These are phyloP conservation scores for Colletotrichum scovillei DNA, from an alignment of 2,329 filamentous ascomycete species.

Conservation along the genomic window DNA sequence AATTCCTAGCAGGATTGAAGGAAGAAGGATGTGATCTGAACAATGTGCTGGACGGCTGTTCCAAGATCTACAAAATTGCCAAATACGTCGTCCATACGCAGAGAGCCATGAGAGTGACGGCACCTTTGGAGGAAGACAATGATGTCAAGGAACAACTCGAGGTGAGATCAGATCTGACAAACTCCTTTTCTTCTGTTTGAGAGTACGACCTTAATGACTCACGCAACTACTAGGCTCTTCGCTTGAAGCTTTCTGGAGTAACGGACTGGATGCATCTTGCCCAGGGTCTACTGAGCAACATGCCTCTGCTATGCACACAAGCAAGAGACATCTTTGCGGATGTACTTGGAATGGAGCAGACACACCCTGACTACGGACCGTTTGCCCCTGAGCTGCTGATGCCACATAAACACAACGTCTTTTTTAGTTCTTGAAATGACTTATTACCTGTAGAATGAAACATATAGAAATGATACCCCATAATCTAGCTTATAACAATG, in stretches of 20 bases:
- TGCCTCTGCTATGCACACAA: not conserved
- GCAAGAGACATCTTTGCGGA: constrained; percentile 18
- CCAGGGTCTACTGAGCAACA: constrained; percentile 28
- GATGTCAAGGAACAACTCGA: constrained; percentile 26
- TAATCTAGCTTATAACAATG: not conserved
- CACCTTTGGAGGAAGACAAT: constrained; percentile 15
- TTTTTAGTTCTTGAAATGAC: not conserved
- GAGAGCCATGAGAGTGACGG: constrained; percentile 1
- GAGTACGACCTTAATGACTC: not conserved
- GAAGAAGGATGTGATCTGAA: constrained; percentile 24
- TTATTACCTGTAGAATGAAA: not conserved
- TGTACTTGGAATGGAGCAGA: constrained; percentile 3
- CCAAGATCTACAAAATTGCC: constrained; percentile 26
- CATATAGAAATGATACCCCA: not conserved
- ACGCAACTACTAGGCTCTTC: not conserved
- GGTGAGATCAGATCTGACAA: not conserved
- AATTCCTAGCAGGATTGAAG: constrained; percentile 19
- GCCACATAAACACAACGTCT: constrained; percentile 17
- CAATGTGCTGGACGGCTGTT: constrained; percentile 23
- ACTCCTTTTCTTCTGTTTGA: not conserved
- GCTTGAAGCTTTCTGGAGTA: constrained; percentile 19
- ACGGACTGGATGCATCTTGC: constrained; percentile 29
- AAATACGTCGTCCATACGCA: constrained; percentile 28
- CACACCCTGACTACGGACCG: constrained; percentile 2
- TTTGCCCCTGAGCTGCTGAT: constrained; percentile 13